Base-by-base conservation (phyloP, 805 yeast genomes). In the Teunomyces pallodes region DNA sequence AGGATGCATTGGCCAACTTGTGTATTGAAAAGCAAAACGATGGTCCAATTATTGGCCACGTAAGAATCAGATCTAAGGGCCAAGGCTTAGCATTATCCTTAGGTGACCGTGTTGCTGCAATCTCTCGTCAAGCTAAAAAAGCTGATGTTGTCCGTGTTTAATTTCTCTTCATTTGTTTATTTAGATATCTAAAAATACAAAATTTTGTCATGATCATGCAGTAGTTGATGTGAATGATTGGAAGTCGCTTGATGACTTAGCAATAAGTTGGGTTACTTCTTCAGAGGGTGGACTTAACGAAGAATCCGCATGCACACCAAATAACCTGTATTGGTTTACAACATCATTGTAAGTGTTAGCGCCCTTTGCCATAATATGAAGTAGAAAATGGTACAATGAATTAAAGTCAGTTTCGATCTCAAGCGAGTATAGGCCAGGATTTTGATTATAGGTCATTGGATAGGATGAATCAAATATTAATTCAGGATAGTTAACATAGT, bases 1-100 rank as follows among this genome's bases (percentile, higher is more conserved):
- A 94, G 70, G 97, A 92, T 65, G 98, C 97, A 0, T 77, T 94
- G 61, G 98, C 98, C 47, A 94, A 95, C 64, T 74, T 94, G 67
- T 89, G 96, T 72, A 87, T 94, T 62, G 99, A 95, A 69, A 84
- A 83, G 70, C 82, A 83, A 53, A 72, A 80, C 8, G 78, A 77
- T 49, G 91, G 92, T 9, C 84, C 86, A 46, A 84, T 90, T 48
- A 81, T 87, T 50, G 99, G 99, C 7, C 96, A 91, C 62, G 96
- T 91, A 41, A 84, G 99, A 72, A 91, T 94, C 60, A 83, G 99
- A 71, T 87, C 97, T 13, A 91, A 92, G 80, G 96, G 97, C 17
- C 98, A 95, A 75, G 99, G 99, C 4, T 78, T 95, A 55, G 99
- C 99, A 6, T 75, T 95, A 53, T 85, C 96, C 2, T 76, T 95